phyloP scores from a whole-genome alignment of 2,329 filamentous ascomycete species.

The Paraphoma chrysanthemicola region DNA sequence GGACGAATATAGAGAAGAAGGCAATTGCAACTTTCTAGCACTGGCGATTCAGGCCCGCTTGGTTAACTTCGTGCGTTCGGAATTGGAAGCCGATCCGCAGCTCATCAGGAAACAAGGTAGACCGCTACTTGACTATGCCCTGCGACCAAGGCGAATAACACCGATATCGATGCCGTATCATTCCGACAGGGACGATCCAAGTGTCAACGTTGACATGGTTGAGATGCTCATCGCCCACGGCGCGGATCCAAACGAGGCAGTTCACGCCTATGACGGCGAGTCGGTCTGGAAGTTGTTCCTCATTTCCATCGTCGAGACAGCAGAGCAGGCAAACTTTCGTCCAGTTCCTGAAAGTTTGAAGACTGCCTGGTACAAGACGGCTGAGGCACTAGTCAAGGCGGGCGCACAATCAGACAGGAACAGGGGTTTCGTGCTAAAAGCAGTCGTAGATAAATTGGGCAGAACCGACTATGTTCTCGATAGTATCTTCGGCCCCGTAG shows the following conservation, averaged over 20 bases:
- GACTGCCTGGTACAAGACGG: conserved; percentile 3
- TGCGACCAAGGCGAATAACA: conserved; percentile 8
- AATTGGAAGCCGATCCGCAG: conserved; percentile 5
- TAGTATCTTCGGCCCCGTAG: too few species aligned
- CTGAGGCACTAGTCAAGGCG: conserved; percentile 3
- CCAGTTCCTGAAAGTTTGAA: neutral
- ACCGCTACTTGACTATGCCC: conserved; percentile 22
- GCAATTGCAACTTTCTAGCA: conserved; percentile 13
- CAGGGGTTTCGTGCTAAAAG: too few species aligned
- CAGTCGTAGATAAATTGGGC: too few species aligned
- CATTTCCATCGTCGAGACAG: neutral
- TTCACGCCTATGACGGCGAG: conserved; percentile 6
- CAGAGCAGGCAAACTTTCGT: neutral
- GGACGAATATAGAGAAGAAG: conserved; percentile 5
- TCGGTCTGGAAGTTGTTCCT: conserved; percentile 18
- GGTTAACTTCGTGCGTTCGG: conserved; percentile 13
- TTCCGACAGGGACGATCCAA: conserved; percentile 9
- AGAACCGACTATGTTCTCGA: too few species aligned
- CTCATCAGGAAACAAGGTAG: conserved; percentile 2
- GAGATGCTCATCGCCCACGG: conserved; percentile 10
- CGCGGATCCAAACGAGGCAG: conserved; percentile 16
- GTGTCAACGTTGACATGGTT: conserved; percentile 14
- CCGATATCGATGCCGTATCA: conserved; percentile 9
- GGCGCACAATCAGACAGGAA: conserved; percentile 4
- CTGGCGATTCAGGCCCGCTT: conserved; percentile 12